Evolutionary conservation across 2,329 filamentous ascomycete species (phyloP).

Genomic region (Amauroascus niger): DNA sequence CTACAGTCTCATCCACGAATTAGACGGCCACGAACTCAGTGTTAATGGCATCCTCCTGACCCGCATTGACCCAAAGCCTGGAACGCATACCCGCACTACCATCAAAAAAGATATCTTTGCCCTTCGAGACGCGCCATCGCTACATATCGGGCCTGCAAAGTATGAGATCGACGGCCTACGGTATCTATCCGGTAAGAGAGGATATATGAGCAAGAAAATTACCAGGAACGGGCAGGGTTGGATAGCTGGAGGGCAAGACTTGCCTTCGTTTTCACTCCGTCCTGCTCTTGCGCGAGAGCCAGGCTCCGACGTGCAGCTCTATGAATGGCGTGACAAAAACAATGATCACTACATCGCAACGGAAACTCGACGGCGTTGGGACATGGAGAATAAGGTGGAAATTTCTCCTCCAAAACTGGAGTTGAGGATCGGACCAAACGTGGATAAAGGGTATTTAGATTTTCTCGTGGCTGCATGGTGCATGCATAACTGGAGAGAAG

Average conservation of each 20-base stretch:
- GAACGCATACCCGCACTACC: not conserved
- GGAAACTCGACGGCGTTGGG: slow-evolving; percentile 17
- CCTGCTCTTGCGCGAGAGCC: not conserved
- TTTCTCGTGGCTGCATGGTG: slow-evolving; percentile 18
- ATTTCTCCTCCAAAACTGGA: slow-evolving; percentile 13
- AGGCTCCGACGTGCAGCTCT: slow-evolving; percentile 3
- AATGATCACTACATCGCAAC: slow-evolving; percentile 13
- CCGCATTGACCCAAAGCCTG: slow-evolving; percentile 12
- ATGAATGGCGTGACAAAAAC: slow-evolving; percentile 17
- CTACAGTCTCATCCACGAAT: slow-evolving; percentile 17
- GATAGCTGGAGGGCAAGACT: slow-evolving; percentile 11
- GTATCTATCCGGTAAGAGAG: slow-evolving; percentile 13
- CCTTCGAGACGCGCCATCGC: slow-evolving; percentile 9
- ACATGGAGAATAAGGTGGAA: slow-evolving; percentile 15
- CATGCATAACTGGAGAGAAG: slow-evolving; percentile 19
- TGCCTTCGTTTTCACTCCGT: slow-evolving; percentile 15
- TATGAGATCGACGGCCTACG: slow-evolving; percentile 17
- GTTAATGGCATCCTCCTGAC: slow-evolving; percentile 13
- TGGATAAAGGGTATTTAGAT: slow-evolving; percentile 15
- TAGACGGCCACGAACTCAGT: slow-evolving; percentile 18
- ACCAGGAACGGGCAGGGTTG: slow-evolving; percentile 14
- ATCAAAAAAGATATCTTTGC: slow-evolving; percentile 15
- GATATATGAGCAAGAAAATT: slow-evolving; percentile 13
- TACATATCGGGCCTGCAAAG: slow-evolving; percentile 7
- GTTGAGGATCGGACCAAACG: slow-evolving; percentile 12